Percentiles rank a stretch among this genome's conserved stretches.
Conservation (phyloP, 2,329 filamentous ascomycete species). For the Colletotrichum truncatum region DNA sequence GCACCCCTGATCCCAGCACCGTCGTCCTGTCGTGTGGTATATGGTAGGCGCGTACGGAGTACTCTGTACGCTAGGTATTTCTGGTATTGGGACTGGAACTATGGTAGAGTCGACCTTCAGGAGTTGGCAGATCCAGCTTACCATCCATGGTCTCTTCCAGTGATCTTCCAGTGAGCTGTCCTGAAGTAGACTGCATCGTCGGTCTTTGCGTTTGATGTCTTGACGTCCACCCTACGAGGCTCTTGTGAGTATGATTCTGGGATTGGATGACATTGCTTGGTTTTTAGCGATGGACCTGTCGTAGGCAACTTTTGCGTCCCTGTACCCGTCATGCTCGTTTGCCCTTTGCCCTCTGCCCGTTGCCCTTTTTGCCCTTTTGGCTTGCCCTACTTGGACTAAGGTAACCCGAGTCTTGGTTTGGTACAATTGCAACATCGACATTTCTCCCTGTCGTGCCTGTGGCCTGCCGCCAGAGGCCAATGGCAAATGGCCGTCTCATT, state of each 20-base stretch:
- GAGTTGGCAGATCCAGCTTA: neutral
- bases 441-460: slow-evolving; percentile 30
- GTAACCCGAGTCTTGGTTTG: slow-evolving; percentile 1
- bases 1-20: slow-evolving; percentile 1
- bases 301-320: no score
- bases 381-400: neutral
- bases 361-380: neutral
- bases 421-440: slow-evolving; percentile 24
- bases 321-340: no score
- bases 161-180: no score
- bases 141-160: neutral
- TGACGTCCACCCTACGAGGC: neutral
- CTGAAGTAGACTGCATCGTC: no score
- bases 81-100: neutral
- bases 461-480: slow-evolving; percentile 22
- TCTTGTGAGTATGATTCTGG: no score
- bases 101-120: neutral
- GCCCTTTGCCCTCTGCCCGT: neutral
- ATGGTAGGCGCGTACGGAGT: no score
- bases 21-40: neutral
- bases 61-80: no score
- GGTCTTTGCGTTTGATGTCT: neutral
- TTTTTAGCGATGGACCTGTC: no score
- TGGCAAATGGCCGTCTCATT: slow-evolving; percentile 25
- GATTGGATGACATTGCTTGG: no score